Conservation (phyloP, 208 protist genomes). For the Trichomonas vaginalis region DNA sequence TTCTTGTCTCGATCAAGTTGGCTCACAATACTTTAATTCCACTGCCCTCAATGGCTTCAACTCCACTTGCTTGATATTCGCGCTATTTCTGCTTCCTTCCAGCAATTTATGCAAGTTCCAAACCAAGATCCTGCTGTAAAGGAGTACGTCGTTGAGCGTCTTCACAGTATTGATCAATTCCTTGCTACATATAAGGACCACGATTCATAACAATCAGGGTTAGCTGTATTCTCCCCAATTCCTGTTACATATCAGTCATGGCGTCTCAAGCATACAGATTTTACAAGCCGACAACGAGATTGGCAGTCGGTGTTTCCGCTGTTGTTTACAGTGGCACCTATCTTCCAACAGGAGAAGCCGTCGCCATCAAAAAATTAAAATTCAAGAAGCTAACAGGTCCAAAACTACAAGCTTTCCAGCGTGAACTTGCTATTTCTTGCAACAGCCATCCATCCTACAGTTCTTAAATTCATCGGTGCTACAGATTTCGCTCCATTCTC, state of each 20-base stretch:
- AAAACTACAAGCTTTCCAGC: background rate
- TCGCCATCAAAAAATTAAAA: background rate
- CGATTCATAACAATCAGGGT: background rate
- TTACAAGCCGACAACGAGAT: background rate
- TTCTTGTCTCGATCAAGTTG: background rate
- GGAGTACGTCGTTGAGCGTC: background rate
- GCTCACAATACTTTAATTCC: background rate
- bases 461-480: background rate
- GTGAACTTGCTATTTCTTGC: background rate
- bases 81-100: background rate
- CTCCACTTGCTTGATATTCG: background rate
- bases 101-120: background rate
- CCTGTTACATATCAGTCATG: background rate
- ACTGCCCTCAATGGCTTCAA: background rate
- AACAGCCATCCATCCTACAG: background rate
- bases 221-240: background rate
- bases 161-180: background rate
- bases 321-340: background rate
- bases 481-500: background rate
- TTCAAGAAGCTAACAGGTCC: background rate
- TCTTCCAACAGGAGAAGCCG: background rate
- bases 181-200: background rate
- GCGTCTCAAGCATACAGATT: background rate
- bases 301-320: background rate
- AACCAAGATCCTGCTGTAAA: background rate